phyloP scores from a whole-genome alignment of 108 stramenopile species.

The Cylindrotheca closterium region DNA sequence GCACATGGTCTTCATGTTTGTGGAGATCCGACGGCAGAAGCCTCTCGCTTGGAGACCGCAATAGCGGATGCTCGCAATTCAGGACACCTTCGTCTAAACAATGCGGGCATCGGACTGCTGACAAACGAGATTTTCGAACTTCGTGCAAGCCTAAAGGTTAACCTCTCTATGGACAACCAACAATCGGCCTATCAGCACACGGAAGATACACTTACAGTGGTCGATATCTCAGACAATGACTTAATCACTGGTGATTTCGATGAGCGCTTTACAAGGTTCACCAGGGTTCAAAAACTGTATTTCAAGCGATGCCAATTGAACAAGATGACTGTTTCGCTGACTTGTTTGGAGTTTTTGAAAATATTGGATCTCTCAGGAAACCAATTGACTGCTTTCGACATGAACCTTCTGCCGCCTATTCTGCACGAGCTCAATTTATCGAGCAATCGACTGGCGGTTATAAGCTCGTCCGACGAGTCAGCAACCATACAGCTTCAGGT shows the following conservation, averaged over 20 bases:
- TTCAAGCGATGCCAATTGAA: constrained; percentile 16
- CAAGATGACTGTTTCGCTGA: not conserved
- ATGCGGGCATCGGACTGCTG: constrained; percentile 13
- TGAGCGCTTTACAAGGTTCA: constrained; percentile 4
- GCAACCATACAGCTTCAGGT: not conserved
- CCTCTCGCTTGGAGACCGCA: no score
- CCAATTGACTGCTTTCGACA: constrained; percentile 6
- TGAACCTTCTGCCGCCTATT: not conserved
- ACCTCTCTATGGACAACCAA: constrained; percentile 16
- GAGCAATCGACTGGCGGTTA: constrained; percentile 12
- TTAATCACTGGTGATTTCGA: constrained; percentile 7
- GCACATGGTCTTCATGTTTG: constrained; percentile 43
- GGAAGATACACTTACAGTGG: constrained; percentile 29
- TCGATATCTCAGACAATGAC: constrained; percentile 50
- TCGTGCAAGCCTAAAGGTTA: constrained; percentile 1
- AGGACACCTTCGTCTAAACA: constrained; percentile 6
- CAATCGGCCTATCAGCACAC: no score
- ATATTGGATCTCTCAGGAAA: constrained; percentile 27
- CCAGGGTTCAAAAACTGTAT: constrained; percentile 16
- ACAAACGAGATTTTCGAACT: constrained; percentile 31
- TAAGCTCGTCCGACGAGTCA: not conserved
- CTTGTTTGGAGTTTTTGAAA: constrained; percentile 7
- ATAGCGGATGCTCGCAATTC: no score
- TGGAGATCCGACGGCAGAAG: not conserved
- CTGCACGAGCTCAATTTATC: constrained; percentile 30